Evolutionary conservation across 257 asterid genomes (phyloP).

Genomic region (Solanum pinnatisectum): DNA sequence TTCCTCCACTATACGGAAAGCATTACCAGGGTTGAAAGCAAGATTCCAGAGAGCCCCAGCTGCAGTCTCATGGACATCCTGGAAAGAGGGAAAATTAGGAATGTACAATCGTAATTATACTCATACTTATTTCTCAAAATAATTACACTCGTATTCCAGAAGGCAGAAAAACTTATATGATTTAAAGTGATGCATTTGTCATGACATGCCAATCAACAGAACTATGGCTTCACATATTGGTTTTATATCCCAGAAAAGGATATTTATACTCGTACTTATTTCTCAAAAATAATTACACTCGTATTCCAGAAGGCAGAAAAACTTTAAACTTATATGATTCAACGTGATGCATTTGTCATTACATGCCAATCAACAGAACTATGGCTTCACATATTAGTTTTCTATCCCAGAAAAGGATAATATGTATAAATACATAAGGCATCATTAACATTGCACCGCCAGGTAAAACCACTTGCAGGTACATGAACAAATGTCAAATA

Average conservation of each 20-base stretch:
- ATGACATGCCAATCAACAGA: background rate
- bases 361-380: background rate
- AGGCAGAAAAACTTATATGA: background rate
- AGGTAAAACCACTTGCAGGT: background rate
- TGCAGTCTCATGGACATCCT: slow-evolving; percentile 97
- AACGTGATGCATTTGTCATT: background rate
- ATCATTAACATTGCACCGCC: background rate
- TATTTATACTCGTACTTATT: background rate
- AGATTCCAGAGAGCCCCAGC: slow-evolving; percentile 99
- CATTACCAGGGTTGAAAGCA: slow-evolving; percentile 87
- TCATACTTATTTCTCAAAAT: background rate
- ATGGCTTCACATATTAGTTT: background rate
- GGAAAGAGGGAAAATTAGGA: slow-evolving; percentile 18
- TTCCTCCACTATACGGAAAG: slow-evolving; percentile 84
- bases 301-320: background rate
- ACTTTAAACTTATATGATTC: background rate
- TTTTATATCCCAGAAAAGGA: background rate
- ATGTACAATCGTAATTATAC: background rate
- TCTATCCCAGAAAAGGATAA: background rate
- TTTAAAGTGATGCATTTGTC: background rate
- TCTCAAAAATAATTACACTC: background rate
- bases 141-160: background rate
- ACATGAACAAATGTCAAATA: background rate
- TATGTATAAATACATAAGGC: background rate
- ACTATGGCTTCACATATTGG: background rate